phyloP scores from a whole-genome alignment of 306 rosid genomes.

The Adenanthera pavonina region DNA sequence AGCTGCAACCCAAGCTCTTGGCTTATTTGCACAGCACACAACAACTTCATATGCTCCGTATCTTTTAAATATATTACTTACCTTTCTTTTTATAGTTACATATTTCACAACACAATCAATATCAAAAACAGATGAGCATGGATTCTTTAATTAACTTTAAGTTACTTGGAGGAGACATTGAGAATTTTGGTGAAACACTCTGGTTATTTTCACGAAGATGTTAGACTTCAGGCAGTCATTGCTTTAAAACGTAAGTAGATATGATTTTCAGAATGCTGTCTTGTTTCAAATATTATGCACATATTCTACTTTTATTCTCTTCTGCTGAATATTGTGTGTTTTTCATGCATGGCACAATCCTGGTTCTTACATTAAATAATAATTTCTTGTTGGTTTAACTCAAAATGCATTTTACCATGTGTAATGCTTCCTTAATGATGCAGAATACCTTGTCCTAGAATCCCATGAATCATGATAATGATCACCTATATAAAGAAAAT shows the following conservation, averaged over 20 bases:
- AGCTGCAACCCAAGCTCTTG: conserved; percentile 99
- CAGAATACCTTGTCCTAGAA: conserved; percentile 2
- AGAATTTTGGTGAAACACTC: conserved; percentile 82
- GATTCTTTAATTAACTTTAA: conserved; percentile 57
- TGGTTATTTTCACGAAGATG: conserved; percentile 95
- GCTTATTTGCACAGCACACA: conserved; percentile 91
- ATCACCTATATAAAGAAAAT: not conserved
- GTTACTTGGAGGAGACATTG: conserved; percentile 94
- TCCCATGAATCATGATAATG: not conserved
- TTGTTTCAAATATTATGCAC: conserved; percentile 17
- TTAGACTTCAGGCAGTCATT: conserved; percentile 93
- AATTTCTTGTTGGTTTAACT: conserved; percentile 28
- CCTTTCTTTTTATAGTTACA: conserved; percentile 5
- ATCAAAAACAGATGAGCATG: conserved; percentile 28
- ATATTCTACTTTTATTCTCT: conserved; percentile 16
- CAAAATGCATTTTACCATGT: conserved; percentile 25
- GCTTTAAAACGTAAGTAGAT: conserved; percentile 78
- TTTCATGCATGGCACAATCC: conserved; percentile 25
- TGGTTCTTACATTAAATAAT: conserved; percentile 2
- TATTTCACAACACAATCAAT: conserved; percentile 20
- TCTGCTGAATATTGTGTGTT: conserved; percentile 4
- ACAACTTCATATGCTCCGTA: conserved; percentile 88
- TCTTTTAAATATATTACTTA: conserved; percentile 49
- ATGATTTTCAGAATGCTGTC: conserved; percentile 21
- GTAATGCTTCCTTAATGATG: conserved; percentile 21